These are phyloP conservation scores for Metroxylon sagu DNA, from an alignment of 176 grass and related monocot species.

Conservation along the genomic window DNA sequence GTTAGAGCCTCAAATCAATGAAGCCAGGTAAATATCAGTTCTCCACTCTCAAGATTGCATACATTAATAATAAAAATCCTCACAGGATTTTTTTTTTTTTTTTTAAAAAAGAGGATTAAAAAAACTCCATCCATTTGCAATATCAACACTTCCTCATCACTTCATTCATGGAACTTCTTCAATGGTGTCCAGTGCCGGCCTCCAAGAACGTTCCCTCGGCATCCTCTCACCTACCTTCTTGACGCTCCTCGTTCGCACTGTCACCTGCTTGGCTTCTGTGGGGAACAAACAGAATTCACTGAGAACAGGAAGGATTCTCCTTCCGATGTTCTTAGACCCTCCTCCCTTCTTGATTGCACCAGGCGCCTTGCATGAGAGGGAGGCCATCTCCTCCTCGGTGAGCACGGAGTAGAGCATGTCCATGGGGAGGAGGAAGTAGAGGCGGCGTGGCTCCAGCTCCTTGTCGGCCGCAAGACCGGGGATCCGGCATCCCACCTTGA, in stretches of 20 bases:
- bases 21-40: too few species aligned
- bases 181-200: constrained; percentile 70
- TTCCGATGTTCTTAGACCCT: not conserved
- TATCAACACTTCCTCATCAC: not conserved
- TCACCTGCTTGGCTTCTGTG: constrained; percentile 5
- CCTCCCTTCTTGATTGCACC: constrained; percentile 16
- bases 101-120: too few species aligned
- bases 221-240: constrained; percentile 9
- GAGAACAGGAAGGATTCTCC: constrained; percentile 45
- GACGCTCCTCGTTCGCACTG: not conserved
- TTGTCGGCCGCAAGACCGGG: constrained; percentile 48
- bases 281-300: constrained; percentile 45
- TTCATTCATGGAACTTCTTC: constrained; percentile 45
- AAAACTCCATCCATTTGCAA: too few species aligned
- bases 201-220: constrained; percentile 43
- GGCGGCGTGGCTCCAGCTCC: constrained; percentile 41
- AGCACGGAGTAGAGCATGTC: constrained; percentile 98
- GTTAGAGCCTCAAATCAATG: too few species aligned
- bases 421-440: constrained; percentile 84
- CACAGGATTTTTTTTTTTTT: too few species aligned
- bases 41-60: too few species aligned
- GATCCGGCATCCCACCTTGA: constrained; percentile 57
- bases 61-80: too few species aligned
- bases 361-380: constrained; percentile 38
- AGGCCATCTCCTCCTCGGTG: constrained; percentile 80